Base-by-base conservation (phyloP, 148 eudicot genomes). In the Rhododendron vialii region DNA sequence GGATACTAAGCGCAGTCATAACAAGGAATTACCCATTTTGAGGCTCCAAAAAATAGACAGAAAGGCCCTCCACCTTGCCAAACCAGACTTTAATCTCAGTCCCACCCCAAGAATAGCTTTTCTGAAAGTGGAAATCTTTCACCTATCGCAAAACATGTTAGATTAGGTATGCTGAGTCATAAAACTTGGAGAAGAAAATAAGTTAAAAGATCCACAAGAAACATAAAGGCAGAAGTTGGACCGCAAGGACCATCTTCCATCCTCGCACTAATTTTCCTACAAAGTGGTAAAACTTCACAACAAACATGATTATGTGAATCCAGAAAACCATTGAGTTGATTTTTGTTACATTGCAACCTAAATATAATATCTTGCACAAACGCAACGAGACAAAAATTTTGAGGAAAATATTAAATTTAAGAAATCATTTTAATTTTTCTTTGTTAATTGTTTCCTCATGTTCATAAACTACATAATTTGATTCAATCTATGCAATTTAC, bases 31-130 rank as follows among this genome's bases (percentile, higher is more conserved):
- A 97, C 99, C 99, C 96, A 90, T 97, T 97, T 77, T 91, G 92
- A 87, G 99, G 98, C 87, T 95, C 99, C 94, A 97, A 87, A 88
- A 97, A 97, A 90, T 97, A 92, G 89, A 97, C 99, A 89, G 95
- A 81, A 80, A 97, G 89, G 78, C 98, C 96, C 93, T 97, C 98
- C 85, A 97, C 99, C 88, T 95, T 97, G 77, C 98, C 99, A 88
- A 89, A 90, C 98, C 98, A 97, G 88, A 97, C 98, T 92, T 97
- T 95, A 38, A 97, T 92, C 91, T 97, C 99, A 47, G 91, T 93
- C 85, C 96, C 95, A 89, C 94, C 91, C 98, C 96, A 95, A 86
- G 87, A 89, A 89, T 91, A 97, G 92, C 98, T 95, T 88, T 86
- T 95, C 80, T 90, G 89, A 89, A 90, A 92, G 74, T 93, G 93